Percentiles rank a stretch among this genome's conserved stretches.
These are phyloP conservation scores for Periconia sp. DNA, from an alignment of 2,329 filamentous ascomycete species.

Conservation along the genomic window DNA sequence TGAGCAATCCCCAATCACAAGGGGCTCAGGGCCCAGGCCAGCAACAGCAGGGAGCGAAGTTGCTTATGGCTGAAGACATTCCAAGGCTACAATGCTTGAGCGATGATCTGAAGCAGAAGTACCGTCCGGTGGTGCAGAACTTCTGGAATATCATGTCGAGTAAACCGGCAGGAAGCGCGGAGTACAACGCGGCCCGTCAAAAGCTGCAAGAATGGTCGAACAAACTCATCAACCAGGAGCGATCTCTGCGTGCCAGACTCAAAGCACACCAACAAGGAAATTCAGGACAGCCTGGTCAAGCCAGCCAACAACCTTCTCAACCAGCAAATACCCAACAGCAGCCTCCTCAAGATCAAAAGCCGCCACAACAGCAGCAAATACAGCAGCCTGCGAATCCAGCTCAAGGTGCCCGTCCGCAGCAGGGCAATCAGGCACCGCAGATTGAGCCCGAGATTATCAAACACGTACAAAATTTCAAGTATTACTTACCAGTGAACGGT, in stretches of 20 bases:
- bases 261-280: slow-evolving; percentile 27
- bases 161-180: slow-evolving; percentile 54
- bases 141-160: slow-evolving; percentile 61
- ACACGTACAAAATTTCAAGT: slow-evolving; percentile 45
- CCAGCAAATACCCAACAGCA: slow-evolving; percentile 6
- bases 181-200: slow-evolving; percentile 57
- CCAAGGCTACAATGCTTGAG: slow-evolving; percentile 49
- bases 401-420: slow-evolving; percentile 17
- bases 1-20: slow-evolving; percentile 44
- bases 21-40: slow-evolving; percentile 26
- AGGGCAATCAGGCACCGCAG: slow-evolving; percentile 12
- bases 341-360: slow-evolving; percentile 24
- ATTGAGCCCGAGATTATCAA: slow-evolving; percentile 43
- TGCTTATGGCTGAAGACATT: slow-evolving; percentile 43
- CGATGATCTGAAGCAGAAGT: slow-evolving; percentile 62
- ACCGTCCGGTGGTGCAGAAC: slow-evolving; percentile 59
- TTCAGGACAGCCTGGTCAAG: slow-evolving; percentile 24
- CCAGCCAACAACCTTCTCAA: slow-evolving; percentile 22
- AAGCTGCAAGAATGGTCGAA: slow-evolving; percentile 59
- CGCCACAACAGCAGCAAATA: slow-evolving; percentile 12
- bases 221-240: slow-evolving; percentile 57
- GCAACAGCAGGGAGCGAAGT: slow-evolving; percentile 24
- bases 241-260: slow-evolving; percentile 50
- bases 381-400: slow-evolving; percentile 12
- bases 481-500: slow-evolving; percentile 34